Conservation (phyloP, 768 basidiomycete species). For the Podaxis sp. region DNA sequence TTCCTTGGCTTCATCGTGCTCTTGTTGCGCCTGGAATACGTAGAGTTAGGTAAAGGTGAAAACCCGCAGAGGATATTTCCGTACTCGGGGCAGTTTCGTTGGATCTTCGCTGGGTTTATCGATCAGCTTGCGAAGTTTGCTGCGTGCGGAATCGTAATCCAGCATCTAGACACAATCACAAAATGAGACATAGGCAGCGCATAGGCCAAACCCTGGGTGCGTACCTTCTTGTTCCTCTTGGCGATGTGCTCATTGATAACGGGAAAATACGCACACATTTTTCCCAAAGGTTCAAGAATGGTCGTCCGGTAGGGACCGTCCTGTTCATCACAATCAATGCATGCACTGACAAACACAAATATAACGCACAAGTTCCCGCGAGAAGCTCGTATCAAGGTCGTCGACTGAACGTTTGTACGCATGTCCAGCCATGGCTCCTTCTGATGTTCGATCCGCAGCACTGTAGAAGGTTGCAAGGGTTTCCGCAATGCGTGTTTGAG, state of each 20-base stretch:
- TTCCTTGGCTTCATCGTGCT: conserved; percentile 92
- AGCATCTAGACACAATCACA: conserved; percentile 57
- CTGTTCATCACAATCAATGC: conserved; percentile 38
- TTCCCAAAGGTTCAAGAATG: conserved; percentile 92
- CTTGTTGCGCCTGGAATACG: conserved; percentile 80
- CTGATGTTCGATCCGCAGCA: conserved; percentile 78
- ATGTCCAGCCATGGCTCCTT: conserved; percentile 95
- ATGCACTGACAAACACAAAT: neutral
- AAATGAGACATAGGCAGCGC: neutral
- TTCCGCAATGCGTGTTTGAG: conserved; percentile 92
- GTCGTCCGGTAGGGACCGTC: conserved; percentile 94
- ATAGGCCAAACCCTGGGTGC: neutral
- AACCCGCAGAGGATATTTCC: conserved; percentile 19
- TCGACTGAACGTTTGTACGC: conserved; percentile 95
- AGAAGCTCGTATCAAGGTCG: conserved; percentile 85
- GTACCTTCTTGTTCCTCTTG: conserved; percentile 96
- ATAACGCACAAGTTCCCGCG: conserved; percentile 77
- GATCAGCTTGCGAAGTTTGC: conserved; percentile 82
- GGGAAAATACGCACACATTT: conserved; percentile 95
- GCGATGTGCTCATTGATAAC: conserved; percentile 89
- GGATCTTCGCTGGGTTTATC: conserved; percentile 95
- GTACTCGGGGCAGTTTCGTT: conserved; percentile 82
- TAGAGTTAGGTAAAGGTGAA: neutral
- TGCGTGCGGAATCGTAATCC: conserved; percentile 93
- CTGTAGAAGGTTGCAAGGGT: conserved; percentile 93